Evolutionary conservation across 225 moss, liverwort and hornwort species (phyloP).

Genomic region (Asterella californica): DNA sequence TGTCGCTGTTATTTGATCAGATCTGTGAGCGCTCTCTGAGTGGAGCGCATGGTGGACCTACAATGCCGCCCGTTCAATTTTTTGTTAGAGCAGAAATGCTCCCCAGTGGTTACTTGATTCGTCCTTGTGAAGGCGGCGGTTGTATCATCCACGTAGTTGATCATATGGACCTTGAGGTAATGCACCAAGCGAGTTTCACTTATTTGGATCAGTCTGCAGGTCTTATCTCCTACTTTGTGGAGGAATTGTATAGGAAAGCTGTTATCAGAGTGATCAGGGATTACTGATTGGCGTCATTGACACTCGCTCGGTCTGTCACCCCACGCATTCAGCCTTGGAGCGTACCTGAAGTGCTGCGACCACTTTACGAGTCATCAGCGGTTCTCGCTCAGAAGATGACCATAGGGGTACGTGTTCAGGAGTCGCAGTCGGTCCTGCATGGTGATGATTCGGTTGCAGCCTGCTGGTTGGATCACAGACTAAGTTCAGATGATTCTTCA

Average conservation of each 20-base stretch:
- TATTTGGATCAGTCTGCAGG: too few species aligned
- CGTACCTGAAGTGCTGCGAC: constrained; percentile 90
- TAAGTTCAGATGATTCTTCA: neutral
- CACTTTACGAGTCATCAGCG: constrained; percentile 88
- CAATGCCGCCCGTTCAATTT: constrained; percentile 78
- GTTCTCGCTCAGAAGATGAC: constrained; percentile 89
- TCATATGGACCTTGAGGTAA: constrained; percentile 87
- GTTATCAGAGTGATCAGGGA: too few species aligned
- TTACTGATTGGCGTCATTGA: too few species aligned
- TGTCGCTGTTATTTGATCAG: constrained; percentile 33
- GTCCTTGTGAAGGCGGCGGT: constrained; percentile 95
- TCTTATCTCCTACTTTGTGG: too few species aligned
- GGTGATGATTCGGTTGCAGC: neutral
- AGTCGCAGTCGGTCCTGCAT: neutral
- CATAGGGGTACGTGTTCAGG: constrained; percentile 51
- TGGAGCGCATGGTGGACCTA: constrained; percentile 67
- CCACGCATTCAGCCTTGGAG: constrained; percentile 69
- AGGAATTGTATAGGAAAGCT: neutral
- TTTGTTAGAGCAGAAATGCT: constrained; percentile 95
- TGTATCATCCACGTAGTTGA: constrained; percentile 93
- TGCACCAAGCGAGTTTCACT: neutral
- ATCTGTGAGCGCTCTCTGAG: constrained; percentile 86
- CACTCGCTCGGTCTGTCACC: neutral
- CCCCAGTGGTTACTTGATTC: constrained; percentile 91
- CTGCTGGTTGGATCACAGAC: neutral